Conservation (phyloP, 192 early-diverging fungal genomes). For the Linnemannia elongata region DNA sequence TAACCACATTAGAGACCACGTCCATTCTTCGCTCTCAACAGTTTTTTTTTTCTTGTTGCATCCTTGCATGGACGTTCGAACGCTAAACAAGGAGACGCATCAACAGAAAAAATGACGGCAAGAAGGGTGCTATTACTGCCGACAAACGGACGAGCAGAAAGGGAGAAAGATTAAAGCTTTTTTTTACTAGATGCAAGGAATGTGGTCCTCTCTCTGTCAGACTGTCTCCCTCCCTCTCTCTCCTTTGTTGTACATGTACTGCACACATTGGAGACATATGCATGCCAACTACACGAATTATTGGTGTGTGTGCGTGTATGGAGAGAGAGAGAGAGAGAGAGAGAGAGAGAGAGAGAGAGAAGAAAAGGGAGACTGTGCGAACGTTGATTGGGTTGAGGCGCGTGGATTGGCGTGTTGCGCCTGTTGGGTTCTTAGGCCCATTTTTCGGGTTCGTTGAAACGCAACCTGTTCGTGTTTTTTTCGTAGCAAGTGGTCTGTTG, state of each 20-base stretch:
- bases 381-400: too few relatives aligned
- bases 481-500: too few relatives aligned
- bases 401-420: too few relatives aligned
- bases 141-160: not conserved
- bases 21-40: conserved; percentile 2
- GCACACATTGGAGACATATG: not conserved
- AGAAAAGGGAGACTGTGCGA: too few relatives aligned
- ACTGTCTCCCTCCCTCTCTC: not conserved
- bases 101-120: not conserved
- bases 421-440: too few relatives aligned
- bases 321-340: not conserved
- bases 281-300: not conserved
- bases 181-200: not conserved
- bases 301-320: not conserved
- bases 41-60: not conserved
- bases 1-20: not conserved
- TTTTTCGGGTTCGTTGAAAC: too few relatives aligned
- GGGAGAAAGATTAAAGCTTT: not conserved
- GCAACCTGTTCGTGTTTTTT: too few relatives aligned
- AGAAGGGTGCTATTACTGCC: not conserved
- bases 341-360: not conserved
- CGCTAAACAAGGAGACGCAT: not conserved
- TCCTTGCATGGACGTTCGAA: conserved; percentile 7
- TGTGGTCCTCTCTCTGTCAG: not conserved
- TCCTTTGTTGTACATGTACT: not conserved